A percentile compares a stretch with the other conserved stretches of the same genome.
Evolutionary conservation across 345 rosid species (phyloP).

Genomic region (Aurinia saxatilis): DNA sequence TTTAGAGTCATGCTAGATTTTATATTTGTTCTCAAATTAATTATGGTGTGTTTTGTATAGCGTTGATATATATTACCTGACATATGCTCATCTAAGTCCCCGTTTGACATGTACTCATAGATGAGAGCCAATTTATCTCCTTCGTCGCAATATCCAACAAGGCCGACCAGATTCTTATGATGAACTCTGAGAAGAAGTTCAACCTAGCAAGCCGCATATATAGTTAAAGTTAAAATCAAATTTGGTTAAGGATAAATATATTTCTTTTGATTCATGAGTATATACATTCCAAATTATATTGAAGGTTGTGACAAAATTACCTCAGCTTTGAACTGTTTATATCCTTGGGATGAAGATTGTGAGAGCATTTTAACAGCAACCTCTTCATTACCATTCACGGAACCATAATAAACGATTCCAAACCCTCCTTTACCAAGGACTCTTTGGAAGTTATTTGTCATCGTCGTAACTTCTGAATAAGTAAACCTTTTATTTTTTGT

Average conservation of each 20-base stretch:
- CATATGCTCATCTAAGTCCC: conserved; percentile 30
- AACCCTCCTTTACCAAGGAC: conserved; percentile 46
- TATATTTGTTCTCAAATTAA: too few species aligned
- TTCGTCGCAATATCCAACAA: conserved; percentile 47
- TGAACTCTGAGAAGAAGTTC: conserved; percentile 42
- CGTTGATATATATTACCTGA: too few species aligned
- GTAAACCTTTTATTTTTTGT: conserved; percentile 22
- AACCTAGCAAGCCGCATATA: conserved; percentile 17
- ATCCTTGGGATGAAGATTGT: conserved; percentile 23
- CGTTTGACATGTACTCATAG: conserved; percentile 50
- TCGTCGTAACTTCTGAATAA: conserved; percentile 21
- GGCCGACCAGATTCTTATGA: conserved; percentile 36
- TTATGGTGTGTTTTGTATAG: too few species aligned
- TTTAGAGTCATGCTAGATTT: too few species aligned
- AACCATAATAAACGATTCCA: conserved; percentile 46
- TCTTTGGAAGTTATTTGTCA: too few species aligned
- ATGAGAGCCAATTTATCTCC: conserved; percentile 32
- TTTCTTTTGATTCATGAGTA: not conserved
- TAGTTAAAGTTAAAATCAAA: not conserved
- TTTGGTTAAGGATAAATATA: too few species aligned
- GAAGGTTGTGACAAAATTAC: not conserved
- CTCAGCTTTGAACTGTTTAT: too few species aligned
- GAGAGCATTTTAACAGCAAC: conserved; percentile 33
- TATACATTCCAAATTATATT: not conserved
- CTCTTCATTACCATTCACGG: conserved; percentile 3